phyloP scores from a whole-genome alignment of 2,329 filamentous ascomycete genomes.

The Didymella lethalis region DNA sequence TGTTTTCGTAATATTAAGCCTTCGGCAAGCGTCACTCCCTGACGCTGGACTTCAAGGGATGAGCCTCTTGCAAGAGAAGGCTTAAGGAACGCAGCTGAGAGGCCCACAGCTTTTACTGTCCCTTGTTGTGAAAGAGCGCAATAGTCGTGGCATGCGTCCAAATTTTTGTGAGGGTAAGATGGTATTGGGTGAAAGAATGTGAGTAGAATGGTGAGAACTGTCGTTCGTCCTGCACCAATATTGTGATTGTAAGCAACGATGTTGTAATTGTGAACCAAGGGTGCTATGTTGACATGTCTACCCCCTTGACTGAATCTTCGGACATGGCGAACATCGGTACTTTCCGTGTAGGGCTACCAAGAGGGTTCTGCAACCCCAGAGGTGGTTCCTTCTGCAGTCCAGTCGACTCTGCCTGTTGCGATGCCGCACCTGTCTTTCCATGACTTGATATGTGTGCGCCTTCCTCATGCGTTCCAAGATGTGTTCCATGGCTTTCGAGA shows the following conservation, averaged over 20 bases:
- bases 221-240: neutral
- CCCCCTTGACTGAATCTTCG: conserved; percentile 52
- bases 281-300: conserved; percentile 42
- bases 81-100: too few relatives aligned
- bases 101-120: too few relatives aligned
- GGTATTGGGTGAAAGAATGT: neutral
- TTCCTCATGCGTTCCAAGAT: conserved; percentile 31
- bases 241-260: neutral
- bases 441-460: conserved; percentile 35
- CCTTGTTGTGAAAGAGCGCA: too few relatives aligned
- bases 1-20: too few relatives aligned
- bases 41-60: too few relatives aligned
- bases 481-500: conserved; percentile 36
- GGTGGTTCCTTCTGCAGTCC: neutral
- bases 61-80: too few relatives aligned
- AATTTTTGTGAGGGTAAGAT: too few relatives aligned
- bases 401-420: neutral
- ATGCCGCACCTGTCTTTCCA: conserved; percentile 9
- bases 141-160: too few relatives aligned
- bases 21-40: too few relatives aligned
- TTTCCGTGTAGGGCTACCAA: conserved; percentile 42
- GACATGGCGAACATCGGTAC: conserved; percentile 56
- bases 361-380: conserved; percentile 32
- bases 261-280: neutral
- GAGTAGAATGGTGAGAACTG: neutral